Evolutionary conservation across 78 protist species (phyloP).

Genomic region (Cavenderia fasciculata): DNA sequence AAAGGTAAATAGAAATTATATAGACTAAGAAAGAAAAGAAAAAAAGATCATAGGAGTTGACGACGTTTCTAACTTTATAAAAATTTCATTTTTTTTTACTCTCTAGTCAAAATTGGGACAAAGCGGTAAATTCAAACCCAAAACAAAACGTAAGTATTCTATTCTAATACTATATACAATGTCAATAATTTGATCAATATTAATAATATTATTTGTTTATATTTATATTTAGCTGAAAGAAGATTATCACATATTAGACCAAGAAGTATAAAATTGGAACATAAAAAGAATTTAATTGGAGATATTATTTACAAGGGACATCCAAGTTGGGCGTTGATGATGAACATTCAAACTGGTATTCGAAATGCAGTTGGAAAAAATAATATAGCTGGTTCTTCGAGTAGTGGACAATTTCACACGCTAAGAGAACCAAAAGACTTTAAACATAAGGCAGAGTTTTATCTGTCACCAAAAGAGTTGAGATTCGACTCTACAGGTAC

Average conservation of each 20-base stretch:
- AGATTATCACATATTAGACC: slow-evolving; percentile 67
- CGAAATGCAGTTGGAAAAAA: slow-evolving; percentile 78
- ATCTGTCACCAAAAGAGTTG: slow-evolving; percentile 47
- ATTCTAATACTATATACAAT: too few relatives aligned
- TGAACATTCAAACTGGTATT: slow-evolving; percentile 77
- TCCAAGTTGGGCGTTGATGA: slow-evolving; percentile 77
- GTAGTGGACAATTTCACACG: slow-evolving; percentile 24
- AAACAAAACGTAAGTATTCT: too few relatives aligned
- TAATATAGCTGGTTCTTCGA: background rate
- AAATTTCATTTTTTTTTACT: too few relatives aligned
- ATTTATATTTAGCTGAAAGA: slow-evolving; percentile 12
- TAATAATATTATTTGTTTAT: background rate
- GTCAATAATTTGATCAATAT: too few relatives aligned
- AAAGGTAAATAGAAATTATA: too few relatives aligned
- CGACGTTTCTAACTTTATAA: too few relatives aligned
- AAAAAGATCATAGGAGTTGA: too few relatives aligned
- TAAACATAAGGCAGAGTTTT: slow-evolving; percentile 32
- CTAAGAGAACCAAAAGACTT: slow-evolving; percentile 33
- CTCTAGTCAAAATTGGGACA: too few relatives aligned
- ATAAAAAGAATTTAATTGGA: slow-evolving; percentile 65
- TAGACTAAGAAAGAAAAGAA: too few relatives aligned
- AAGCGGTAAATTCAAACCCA: too few relatives aligned
- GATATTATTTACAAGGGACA: slow-evolving; percentile 76
- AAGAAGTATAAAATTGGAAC: slow-evolving; percentile 48
- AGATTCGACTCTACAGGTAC: slow-evolving; percentile 57